These are phyloP conservation scores for Trypanosoma lewisi DNA, from an alignment of 208 protist species.

Conservation along the genomic window DNA sequence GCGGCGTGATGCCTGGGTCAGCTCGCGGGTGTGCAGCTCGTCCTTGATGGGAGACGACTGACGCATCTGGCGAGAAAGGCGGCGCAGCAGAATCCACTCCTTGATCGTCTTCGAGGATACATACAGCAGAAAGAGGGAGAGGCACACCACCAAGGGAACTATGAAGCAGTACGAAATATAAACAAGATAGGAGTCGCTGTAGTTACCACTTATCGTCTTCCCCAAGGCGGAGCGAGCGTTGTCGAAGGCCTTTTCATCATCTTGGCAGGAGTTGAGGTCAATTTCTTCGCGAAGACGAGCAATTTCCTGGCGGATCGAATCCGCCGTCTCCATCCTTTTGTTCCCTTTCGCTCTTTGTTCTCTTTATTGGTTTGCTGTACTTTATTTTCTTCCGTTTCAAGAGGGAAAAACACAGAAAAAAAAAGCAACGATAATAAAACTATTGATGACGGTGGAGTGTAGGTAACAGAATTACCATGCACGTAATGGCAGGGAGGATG, in stretches of 20 bases:
- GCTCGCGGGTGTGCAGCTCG: slow-evolving; percentile 10
- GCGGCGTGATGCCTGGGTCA: slow-evolving; percentile 20
- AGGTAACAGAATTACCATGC: too few relatives aligned
- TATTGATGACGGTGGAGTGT: too few relatives aligned
- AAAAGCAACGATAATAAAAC: too few relatives aligned
- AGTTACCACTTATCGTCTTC: neutral
- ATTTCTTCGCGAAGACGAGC: slow-evolving; percentile 7
- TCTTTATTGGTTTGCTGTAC: neutral
- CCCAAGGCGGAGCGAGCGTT: neutral
- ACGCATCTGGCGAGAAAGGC: slow-evolving; percentile 1
- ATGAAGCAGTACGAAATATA: slow-evolving; percentile 18
- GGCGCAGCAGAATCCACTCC: neutral
- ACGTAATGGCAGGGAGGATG: too few relatives aligned
- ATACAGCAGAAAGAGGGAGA: slow-evolving; percentile 12
- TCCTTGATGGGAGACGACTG: slow-evolving; percentile 1
- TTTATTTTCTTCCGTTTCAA: neutral
- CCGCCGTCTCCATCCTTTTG: slow-evolving; percentile 15
- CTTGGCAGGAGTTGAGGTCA: slow-evolving; percentile 1
- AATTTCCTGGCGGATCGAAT: slow-evolving; percentile 16
- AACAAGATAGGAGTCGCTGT: slow-evolving; percentile 10
- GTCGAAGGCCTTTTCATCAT: neutral
- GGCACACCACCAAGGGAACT: neutral
- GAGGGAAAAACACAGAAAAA: slow-evolving; percentile 1
- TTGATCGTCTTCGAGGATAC: slow-evolving; percentile 4
- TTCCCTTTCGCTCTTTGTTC: neutral